phyloP scores from a whole-genome alignment of 78 protist species.

The slime mould (Dictyostelium discoideum) region dicty_2.7 NC_007089.4:3313001-3313500 shows the following conservation, averaged over 20 bases:
- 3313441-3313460: conserved; percentile 13
- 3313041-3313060: neutral
- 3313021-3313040: neutral
- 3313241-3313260: conserved; percentile 86
- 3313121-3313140: conserved; percentile 84
- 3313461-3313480: conserved; percentile 11
- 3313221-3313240: conserved; percentile 87
- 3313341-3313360: conserved; percentile 27
- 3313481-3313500: conserved; percentile 5
- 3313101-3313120: conserved; percentile 81
- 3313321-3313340: conserved; percentile 16
- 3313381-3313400: conserved; percentile 31
- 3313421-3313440: conserved; percentile 38
- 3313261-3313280: conserved; percentile 87
- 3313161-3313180: conserved; percentile 76
- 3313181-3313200: conserved; percentile 90
- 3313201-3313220: conserved; percentile 84
- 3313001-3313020: neutral
- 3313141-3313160: conserved; percentile 92
- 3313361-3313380: neutral
- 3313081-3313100: conserved; percentile 81
- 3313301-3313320: conserved; percentile 90
- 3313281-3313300: conserved; percentile 89
- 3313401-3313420: too few species aligned
- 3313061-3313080: conserved; percentile 7